phyloP scores from a whole-genome alignment of 192 early-diverging fungal species.

The Backusella liffmaniae region DNA sequence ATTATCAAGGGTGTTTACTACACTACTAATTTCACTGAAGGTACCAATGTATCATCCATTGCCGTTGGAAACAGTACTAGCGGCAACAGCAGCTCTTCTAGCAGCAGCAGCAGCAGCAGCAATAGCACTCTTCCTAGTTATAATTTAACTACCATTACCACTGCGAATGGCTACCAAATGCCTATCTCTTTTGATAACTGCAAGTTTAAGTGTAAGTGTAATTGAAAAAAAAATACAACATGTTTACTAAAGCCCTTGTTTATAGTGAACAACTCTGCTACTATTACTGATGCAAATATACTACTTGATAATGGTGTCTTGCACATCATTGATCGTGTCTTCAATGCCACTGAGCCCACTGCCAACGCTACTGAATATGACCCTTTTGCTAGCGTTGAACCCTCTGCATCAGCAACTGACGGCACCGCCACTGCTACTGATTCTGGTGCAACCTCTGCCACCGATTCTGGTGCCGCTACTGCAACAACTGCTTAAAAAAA shows the following conservation, averaged over 20 bases:
- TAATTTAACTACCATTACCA: not conserved
- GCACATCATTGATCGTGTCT: conserved; percentile 15
- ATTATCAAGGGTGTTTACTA: conserved; percentile 20
- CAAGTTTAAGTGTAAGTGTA: not conserved
- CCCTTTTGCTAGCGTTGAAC: not conserved
- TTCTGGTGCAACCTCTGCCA: not conserved
- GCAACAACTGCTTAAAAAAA: not conserved
- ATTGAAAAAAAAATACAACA: not conserved
- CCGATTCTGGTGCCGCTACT: not conserved
- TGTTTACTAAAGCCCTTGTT: not conserved
- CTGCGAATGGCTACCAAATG: not conserved
- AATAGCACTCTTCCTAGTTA: not conserved
- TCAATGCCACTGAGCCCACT: not conserved
- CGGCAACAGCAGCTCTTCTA: not conserved
- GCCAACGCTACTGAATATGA: not conserved
- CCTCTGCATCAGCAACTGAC: not conserved
- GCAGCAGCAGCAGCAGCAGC: not conserved
- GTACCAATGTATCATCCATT: not conserved
- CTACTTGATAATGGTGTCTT: conserved; percentile 26
- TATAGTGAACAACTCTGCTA: conserved; percentile 16
- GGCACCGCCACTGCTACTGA: not conserved
- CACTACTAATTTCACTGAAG: conserved; percentile 17
- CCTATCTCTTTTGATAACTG: not conserved
- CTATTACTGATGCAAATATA: conserved; percentile 12
- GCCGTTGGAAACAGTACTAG: not conserved